Conservation (phyloP, 1,284 basidiomycete species). For the Retiboletus flavoniger region DNA sequence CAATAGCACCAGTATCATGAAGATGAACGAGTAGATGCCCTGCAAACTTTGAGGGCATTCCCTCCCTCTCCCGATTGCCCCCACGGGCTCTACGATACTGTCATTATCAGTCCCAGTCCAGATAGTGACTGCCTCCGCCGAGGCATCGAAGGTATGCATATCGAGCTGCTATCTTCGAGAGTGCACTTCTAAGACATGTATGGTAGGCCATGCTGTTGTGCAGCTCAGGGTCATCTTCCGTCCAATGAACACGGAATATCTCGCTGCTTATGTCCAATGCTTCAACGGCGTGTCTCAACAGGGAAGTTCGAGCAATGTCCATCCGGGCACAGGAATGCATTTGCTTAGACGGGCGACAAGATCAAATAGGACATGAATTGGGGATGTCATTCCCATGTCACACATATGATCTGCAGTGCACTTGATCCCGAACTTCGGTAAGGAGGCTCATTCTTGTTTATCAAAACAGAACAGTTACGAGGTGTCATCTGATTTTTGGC, state of each 20-base stretch:
- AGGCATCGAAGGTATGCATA: neutral
- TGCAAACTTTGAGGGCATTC: neutral
- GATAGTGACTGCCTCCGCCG: neutral
- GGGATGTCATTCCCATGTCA: constrained; percentile 4
- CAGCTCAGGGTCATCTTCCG: constrained; percentile 8
- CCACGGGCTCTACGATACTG: too few species aligned
- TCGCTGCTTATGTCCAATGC: neutral
- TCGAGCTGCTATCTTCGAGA: neutral
- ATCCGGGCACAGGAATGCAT: constrained; percentile 5
- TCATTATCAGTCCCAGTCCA: too few species aligned
- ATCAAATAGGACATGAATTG: neutral
- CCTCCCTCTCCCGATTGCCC: neutral
- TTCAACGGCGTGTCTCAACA: constrained; percentile 1
- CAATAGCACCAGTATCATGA: neutral
- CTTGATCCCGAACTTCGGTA: too few species aligned
- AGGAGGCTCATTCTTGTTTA: constrained; percentile 1
- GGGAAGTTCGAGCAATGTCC: neutral
- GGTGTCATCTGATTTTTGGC: neutral
- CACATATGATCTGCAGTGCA: constrained; percentile 3
- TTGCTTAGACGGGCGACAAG: neutral
- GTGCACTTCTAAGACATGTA: neutral
- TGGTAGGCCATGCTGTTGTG: constrained; percentile 2
- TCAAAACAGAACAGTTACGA: constrained; percentile 4
- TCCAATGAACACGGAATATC: neutral
- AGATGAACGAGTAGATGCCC: neutral